phyloP scores from a whole-genome alignment of 352 stramenopile genomes.

The Pythium plurisporium region DNA sequence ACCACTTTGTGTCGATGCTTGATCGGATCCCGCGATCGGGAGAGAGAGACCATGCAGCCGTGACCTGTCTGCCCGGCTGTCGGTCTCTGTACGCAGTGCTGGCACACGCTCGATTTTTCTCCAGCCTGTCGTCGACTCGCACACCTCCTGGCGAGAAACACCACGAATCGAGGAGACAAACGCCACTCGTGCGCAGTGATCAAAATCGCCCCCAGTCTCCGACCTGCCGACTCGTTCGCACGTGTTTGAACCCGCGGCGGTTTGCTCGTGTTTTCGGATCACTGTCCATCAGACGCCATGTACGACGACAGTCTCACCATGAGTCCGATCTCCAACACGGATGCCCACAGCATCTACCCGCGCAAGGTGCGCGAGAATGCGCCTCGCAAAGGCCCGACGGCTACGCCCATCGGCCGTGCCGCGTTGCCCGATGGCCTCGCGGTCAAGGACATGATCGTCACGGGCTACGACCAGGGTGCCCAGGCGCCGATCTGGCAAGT shows the following conservation, averaged over 20 bases:
- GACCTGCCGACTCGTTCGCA: neutral
- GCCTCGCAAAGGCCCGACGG: too few species aligned
- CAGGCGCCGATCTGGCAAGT: constrained; percentile 49
- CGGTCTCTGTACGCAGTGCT: too few species aligned
- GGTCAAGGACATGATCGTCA: constrained; percentile 50
- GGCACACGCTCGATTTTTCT: too few species aligned
- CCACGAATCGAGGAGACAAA: too few species aligned
- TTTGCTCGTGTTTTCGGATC: neutral
- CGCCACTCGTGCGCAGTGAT: neutral
- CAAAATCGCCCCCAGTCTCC: neutral
- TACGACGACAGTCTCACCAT: constrained; percentile 9
- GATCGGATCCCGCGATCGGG: too few species aligned
- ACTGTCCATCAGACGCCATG: neutral
- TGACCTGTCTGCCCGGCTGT: too few species aligned
- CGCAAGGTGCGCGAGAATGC: constrained; percentile 9
- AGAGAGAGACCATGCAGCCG: too few species aligned
- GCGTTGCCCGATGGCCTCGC: constrained; percentile 25
- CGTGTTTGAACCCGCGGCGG: neutral
- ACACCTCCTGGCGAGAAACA: neutral
- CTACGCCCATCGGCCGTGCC: constrained; percentile 11
- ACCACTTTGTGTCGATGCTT: too few species aligned
- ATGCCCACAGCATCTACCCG: constrained; percentile 14
- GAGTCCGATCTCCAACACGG: constrained; percentile 12
- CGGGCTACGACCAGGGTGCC: constrained; percentile 38
- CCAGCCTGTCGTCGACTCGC: neutral